Percentiles rank a stretch among this genome's conserved stretches.
phyloP scores from a whole-genome alignment of 2,329 filamentous ascomycete species.

The Paradendryphiella salina region DNA sequence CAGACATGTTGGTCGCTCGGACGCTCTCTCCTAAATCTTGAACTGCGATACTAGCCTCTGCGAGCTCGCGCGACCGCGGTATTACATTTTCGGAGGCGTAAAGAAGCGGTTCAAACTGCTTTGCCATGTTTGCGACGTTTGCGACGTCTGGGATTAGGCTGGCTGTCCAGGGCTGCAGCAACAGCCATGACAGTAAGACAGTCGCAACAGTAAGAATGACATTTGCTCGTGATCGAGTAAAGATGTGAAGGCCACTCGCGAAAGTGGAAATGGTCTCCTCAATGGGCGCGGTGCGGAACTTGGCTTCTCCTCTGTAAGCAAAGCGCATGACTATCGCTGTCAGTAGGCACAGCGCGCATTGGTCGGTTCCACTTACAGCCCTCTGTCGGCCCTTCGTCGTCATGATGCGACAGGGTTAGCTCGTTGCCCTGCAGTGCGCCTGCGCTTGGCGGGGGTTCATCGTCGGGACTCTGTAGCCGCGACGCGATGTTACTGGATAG shows the following conservation, averaged over 20 bases:
- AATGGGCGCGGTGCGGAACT: slow-evolving; percentile 82
- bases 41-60: slow-evolving; percentile 88
- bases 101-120: slow-evolving; percentile 90
- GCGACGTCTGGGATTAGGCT: slow-evolving; percentile 80
- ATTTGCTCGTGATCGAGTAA: slow-evolving; percentile 72
- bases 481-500: slow-evolving; percentile 41
- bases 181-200: slow-evolving; percentile 65
- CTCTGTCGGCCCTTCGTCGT: slow-evolving; percentile 35
- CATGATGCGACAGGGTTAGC: slow-evolving; percentile 33
- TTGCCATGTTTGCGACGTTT: slow-evolving; percentile 85
- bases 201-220: slow-evolving; percentile 65
- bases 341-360: slow-evolving; percentile 22
- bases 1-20: slow-evolving; percentile 86
- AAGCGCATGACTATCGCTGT: slow-evolving; percentile 75
- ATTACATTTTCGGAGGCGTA: slow-evolving; percentile 92
- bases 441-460: slow-evolving; percentile 26
- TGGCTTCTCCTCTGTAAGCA: slow-evolving; percentile 82
- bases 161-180: slow-evolving; percentile 67
- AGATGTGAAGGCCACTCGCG: slow-evolving; percentile 60
- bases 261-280: slow-evolving; percentile 70
- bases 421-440: slow-evolving; percentile 31
- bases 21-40: slow-evolving; percentile 95
- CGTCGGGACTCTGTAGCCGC: slow-evolving; percentile 38
- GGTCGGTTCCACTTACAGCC: slow-evolving; percentile 38
- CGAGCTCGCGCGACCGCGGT: slow-evolving; percentile 81